These are phyloP conservation scores for Petasospora rhodanensis DNA, from an alignment of 1,139 yeast genomes.

Conservation along the genomic window DNA sequence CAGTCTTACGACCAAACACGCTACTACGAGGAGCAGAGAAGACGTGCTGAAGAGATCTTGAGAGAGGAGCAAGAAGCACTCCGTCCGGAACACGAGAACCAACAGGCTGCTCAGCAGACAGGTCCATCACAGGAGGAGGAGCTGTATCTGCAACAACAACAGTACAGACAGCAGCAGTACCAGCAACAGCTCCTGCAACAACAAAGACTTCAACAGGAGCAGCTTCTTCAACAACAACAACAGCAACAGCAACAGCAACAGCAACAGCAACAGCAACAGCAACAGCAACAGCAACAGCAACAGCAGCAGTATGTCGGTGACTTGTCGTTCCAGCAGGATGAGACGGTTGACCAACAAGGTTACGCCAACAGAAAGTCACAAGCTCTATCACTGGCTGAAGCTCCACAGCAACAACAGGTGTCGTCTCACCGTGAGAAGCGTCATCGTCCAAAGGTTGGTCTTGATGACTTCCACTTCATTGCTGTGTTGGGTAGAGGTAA, in stretches of 20 bases:
- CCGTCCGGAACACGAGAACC: too few relatives aligned
- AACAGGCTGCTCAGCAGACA: conserved; percentile 2
- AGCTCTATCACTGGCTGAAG: conserved; percentile 1
- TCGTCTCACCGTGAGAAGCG: too few relatives aligned
- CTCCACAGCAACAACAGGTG: conserved; percentile 12
- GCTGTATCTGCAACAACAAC: conserved; percentile 15
- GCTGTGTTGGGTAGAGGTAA: conserved; percentile 97
- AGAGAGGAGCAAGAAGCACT: too few relatives aligned
- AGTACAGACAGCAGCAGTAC: conserved; percentile 11
- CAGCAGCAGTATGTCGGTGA: conserved; percentile 20
- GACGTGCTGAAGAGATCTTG: conserved; percentile 31
- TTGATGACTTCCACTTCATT: conserved; percentile 89
- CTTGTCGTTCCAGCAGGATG: conserved; percentile 19
- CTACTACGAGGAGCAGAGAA: conserved; percentile 16
- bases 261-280: conserved; percentile 17
- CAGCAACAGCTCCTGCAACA: conserved; percentile 20
- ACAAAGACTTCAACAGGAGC: too few relatives aligned
- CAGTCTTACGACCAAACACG: neutral
- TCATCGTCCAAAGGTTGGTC: conserved; percentile 69
- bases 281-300: conserved; percentile 17
- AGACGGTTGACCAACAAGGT: conserved; percentile 2
- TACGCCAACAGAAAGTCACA: conserved; percentile 6
- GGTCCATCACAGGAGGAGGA: too few relatives aligned
- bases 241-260: conserved; percentile 12
- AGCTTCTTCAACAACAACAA: conserved; percentile 18